Percentiles rank a stretch among this genome's conserved stretches.
Evolutionary conservation across 108 stramenopile species (phyloP).

Genomic region (Schizochytrium sp.): DNA sequence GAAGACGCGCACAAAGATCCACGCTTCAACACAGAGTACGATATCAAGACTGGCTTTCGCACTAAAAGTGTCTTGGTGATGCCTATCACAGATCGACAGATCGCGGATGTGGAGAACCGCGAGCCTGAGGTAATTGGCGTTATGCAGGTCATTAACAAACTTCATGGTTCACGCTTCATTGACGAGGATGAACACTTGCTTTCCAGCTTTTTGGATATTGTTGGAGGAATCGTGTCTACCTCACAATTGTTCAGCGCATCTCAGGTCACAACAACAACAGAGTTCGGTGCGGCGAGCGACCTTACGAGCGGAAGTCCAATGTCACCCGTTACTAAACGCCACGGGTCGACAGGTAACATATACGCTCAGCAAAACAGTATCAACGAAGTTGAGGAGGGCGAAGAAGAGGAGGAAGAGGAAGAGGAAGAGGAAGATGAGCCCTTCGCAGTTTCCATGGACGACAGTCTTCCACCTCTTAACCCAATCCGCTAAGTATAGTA

Average conservation of each 20-base stretch:
- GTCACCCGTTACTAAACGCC: slow-evolving; percentile 10
- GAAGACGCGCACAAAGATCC: slow-evolving; percentile 69
- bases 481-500: too few species aligned
- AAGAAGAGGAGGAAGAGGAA: slow-evolving; percentile 39
- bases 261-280: not conserved
- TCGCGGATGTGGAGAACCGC: slow-evolving; percentile 11
- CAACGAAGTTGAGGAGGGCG: slow-evolving; percentile 14
- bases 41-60: slow-evolving; percentile 68
- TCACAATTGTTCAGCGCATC: slow-evolving; percentile 21
- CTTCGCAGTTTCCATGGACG: too few species aligned
- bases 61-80: slow-evolving; percentile 67
- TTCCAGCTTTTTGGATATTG: slow-evolving; percentile 48
- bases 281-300: slow-evolving; percentile 45
- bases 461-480: too few species aligned
- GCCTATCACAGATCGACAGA: slow-evolving; percentile 63
- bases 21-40: slow-evolving; percentile 67
- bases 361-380: not conserved
- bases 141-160: slow-evolving; percentile 70
- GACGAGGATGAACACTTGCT: slow-evolving; percentile 68
- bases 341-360: not conserved
- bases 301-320: not conserved
- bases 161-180: slow-evolving; percentile 65
- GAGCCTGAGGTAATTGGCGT: slow-evolving; percentile 66
- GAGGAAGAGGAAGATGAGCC: too few species aligned
- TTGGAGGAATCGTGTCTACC: slow-evolving; percentile 48